phyloP scores from a whole-genome alignment of 352 stramenopile genomes.

The Phytopythium delawarense region DNA sequence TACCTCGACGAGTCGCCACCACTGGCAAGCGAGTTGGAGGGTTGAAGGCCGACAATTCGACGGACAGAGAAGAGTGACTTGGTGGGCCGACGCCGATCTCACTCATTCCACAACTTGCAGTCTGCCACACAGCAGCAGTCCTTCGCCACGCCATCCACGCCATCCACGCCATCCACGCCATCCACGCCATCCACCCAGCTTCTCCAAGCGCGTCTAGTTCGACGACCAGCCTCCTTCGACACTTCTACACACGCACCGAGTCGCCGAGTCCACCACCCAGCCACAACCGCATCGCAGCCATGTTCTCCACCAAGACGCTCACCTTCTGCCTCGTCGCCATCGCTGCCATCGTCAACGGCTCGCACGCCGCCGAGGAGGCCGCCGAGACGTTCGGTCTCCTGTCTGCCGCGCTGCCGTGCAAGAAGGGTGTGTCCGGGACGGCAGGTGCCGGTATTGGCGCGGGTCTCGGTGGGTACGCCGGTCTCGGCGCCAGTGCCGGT shows the following conservation, averaged over 20 bases:
- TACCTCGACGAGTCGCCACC: too few species aligned
- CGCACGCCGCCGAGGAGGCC: slow-evolving; percentile 1
- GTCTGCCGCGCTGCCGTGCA: background rate
- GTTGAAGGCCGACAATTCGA: too few species aligned
- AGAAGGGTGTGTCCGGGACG: background rate
- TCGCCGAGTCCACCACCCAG: background rate
- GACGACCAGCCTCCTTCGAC: background rate
- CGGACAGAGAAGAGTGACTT: too few species aligned
- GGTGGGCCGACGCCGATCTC: too few species aligned
- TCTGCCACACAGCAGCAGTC: too few species aligned
- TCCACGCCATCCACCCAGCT: background rate
- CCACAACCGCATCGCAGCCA: background rate
- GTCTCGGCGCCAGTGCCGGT: background rate
- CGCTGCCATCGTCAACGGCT: background rate
- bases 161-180: background rate
- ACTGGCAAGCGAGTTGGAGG: too few species aligned
- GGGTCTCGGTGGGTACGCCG: background rate
- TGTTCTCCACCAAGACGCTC: slow-evolving; percentile 4
- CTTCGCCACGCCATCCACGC: too few species aligned
- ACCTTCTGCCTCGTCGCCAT: slow-evolving; percentile 3
- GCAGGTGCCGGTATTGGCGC: background rate
- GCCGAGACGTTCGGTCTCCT: slow-evolving; percentile 9
- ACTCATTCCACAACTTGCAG: too few species aligned
- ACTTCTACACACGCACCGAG: background rate
- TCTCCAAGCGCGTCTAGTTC: background rate